A percentile compares a stretch with the other conserved stretches of the same genome.
Evolutionary conservation across 2,329 filamentous ascomycete species (phyloP).

Genomic region (Fusarium nisikadoi): DNA sequence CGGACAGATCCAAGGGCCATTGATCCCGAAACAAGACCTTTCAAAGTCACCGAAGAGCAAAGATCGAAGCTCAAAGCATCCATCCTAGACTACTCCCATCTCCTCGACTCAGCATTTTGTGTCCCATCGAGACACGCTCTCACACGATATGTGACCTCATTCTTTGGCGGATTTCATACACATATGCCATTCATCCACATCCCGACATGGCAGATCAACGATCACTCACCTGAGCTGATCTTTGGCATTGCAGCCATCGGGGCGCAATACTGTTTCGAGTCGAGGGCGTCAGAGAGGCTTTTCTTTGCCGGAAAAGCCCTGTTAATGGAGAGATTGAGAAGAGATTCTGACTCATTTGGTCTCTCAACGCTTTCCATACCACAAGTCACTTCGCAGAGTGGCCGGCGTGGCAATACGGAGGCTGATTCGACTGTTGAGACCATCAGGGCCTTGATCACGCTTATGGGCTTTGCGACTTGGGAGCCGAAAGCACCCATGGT

Average conservation of each 20-base stretch:
- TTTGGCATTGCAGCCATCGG: conserved; percentile 49
- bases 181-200: conserved; percentile 54
- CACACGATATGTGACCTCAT: conserved; percentile 47
- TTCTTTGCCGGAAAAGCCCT: conserved; percentile 50
- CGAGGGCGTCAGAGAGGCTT: conserved; percentile 47
- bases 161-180: conserved; percentile 49
- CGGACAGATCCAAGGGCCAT: neutral
- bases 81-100: conserved; percentile 1
- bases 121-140: conserved; percentile 52
- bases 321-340: conserved; percentile 45
- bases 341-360: conserved; percentile 35
- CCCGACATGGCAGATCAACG: conserved; percentile 48
- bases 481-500: conserved; percentile 48
- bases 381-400: conserved; percentile 23
- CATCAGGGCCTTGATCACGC: conserved; percentile 48
- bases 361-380: neutral
- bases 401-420: neutral
- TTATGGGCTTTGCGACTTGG: conserved; percentile 55
- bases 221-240: conserved; percentile 48
- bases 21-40: conserved; percentile 19
- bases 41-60: conserved; percentile 50
- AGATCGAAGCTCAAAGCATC: conserved; percentile 37
- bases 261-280: conserved; percentile 54
- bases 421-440: conserved; percentile 41
- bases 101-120: conserved; percentile 46